Percentiles rank a stretch among this genome's conserved stretches.
These are phyloP conservation scores for Leccinum arenicola DNA, from an alignment of 768 basidiomycete genomes.

Conservation along the genomic window DNA sequence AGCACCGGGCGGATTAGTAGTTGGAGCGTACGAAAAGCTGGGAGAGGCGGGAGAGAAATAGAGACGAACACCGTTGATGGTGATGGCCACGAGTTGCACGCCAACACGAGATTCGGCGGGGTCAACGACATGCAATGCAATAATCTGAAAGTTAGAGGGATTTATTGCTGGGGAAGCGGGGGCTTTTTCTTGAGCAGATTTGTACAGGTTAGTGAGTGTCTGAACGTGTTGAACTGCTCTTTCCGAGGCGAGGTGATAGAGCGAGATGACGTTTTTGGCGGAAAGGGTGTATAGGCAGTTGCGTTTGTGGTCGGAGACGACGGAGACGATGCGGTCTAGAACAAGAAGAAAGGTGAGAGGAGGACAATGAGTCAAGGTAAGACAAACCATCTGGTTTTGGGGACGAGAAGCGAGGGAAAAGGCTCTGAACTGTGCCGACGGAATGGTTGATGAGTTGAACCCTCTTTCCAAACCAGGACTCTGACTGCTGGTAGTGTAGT, in stretches of 20 bases:
- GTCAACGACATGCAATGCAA: constrained; percentile 66
- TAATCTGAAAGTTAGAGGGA: constrained; percentile 66
- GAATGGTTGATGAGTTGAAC: constrained; percentile 87
- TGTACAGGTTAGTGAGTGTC: constrained; percentile 71
- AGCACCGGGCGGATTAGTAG: constrained; percentile 25
- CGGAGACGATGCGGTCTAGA: constrained; percentile 66
- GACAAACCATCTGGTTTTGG: constrained; percentile 62
- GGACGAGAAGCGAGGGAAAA: constrained; percentile 72
- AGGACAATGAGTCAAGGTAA: neutral
- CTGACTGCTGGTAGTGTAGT: constrained; percentile 84
- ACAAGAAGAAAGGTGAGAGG: constrained; percentile 5
- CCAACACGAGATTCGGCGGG: constrained; percentile 64
- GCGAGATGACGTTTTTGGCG: constrained; percentile 57
- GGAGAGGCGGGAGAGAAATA: constrained; percentile 67
- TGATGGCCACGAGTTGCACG: constrained; percentile 78
- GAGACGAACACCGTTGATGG: constrained; percentile 77
- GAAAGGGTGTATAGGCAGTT: constrained; percentile 80
- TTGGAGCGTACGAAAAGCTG: constrained; percentile 47
- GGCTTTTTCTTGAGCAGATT: constrained; percentile 76
- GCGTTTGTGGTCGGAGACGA: constrained; percentile 66
- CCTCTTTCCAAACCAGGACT: constrained; percentile 90
- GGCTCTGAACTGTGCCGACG: constrained; percentile 70
- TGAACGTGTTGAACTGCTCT: constrained; percentile 71
- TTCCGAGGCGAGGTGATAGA: constrained; percentile 62
- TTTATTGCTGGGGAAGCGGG: constrained; percentile 73